Base-by-base conservation (phyloP, 768 basidiomycete species). In the Dendrothele bispora region DNA sequence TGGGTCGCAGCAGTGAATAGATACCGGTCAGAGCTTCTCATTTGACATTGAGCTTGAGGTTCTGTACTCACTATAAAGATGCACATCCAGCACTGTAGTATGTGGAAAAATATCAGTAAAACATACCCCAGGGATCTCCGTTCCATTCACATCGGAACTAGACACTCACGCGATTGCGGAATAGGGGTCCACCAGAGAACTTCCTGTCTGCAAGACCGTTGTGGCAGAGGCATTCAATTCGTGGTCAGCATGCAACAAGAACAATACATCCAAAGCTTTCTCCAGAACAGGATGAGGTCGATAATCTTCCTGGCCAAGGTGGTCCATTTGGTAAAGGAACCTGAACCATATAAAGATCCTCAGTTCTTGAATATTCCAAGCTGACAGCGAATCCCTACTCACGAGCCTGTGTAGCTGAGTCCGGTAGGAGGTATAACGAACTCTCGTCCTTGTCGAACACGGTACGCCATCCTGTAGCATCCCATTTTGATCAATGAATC, bases 241-340 rank as follows among this genome's bases (percentile, higher is more conserved):
- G 61, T 95, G 93, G 62, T 94, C 91, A 0, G 91, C 91, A 58
- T 92, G 91, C 21, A 94, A 72, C 46, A 95, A 73, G 74, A 95
- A 95, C 20, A 95, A 71, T 15, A 87, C 81, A 59, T 95, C 93
- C 46, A 95, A 74, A 4, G 93, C 93, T 57, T 88, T 91, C 60
- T 83, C 88, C 7, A 95, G 78, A 17, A 93, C 78, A 1, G 93
- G 91, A 55, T 90, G 88, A 0, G 93, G 93, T 15, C 62, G 72
- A 67, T 91, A 94, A 54, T 83, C 70, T 57, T 82, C 71, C 63
- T 86, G 77, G 51, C 84, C 78, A 11, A 91, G 71, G 58, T 92
- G 83, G 55, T 95, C 92, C 76, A 95, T 86, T 69, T 93, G 88
- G 68, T 92, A 95, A 41, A 95, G 64, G 74, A 95, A 95, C 6